These are phyloP conservation scores for Bruguiera hainesii DNA, from an alignment of 441 rosid species.

Conservation along the genomic window DNA sequence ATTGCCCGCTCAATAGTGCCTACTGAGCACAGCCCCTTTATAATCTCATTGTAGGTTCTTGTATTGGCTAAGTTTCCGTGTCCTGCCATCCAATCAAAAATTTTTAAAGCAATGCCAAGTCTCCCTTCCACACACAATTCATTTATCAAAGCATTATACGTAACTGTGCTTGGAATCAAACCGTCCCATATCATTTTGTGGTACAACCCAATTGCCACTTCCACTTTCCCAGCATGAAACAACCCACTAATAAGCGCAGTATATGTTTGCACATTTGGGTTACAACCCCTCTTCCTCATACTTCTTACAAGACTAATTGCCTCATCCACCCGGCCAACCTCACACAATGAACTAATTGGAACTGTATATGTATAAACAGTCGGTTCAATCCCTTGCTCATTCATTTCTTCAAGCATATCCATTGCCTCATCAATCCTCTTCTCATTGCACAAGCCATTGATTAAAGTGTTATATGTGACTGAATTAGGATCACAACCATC, in stretches of 20 bases:
- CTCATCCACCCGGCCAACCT: conserved; percentile 45
- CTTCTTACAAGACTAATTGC: conserved; percentile 38
- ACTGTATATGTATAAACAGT: conserved; percentile 51
- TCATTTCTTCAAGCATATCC: conserved; percentile 50
- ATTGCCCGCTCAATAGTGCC: conserved; percentile 48
- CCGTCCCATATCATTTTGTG: conserved; percentile 52
- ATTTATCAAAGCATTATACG: conserved; percentile 56
- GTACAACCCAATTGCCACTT: conserved; percentile 53
- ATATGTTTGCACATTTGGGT: conserved; percentile 52
- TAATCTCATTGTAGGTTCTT: conserved; percentile 49
- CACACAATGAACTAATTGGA: conserved; percentile 46
- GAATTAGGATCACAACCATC: conserved; percentile 56
- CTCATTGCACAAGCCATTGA: conserved; percentile 51
- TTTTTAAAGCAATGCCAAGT: conserved; percentile 33
- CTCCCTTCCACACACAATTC: conserved; percentile 36
- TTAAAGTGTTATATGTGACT: conserved; percentile 46
- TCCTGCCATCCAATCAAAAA: conserved; percentile 46
- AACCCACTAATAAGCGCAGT: conserved; percentile 55
- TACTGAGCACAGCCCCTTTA: conserved; percentile 37
- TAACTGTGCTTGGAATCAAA: conserved; percentile 42
- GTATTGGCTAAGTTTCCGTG: conserved; percentile 28
- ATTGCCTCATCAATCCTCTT: conserved; percentile 55
- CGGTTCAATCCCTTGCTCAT: conserved; percentile 41
- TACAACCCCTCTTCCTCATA: conserved; percentile 45
- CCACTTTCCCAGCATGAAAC: conserved; percentile 33